Conservation (phyloP, 2,329 filamentous ascomycete genomes). For the Aspergillus viridinutans region DNA sequence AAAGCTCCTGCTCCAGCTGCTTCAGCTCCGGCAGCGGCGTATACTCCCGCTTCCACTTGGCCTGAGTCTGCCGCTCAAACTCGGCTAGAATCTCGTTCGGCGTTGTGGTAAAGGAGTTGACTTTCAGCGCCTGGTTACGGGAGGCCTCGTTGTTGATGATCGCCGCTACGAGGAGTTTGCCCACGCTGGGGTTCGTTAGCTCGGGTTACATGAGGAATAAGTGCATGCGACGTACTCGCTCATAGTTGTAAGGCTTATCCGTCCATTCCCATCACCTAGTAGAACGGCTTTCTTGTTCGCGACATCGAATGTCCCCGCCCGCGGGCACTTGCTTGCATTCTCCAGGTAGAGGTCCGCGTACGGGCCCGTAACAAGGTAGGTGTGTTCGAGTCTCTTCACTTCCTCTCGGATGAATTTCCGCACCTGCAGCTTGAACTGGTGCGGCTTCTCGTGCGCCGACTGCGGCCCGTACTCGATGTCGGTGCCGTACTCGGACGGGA, state of each 20-base stretch:
- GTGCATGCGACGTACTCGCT: slow-evolving; percentile 53
- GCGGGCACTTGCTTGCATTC: slow-evolving; percentile 31
- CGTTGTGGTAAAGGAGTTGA: slow-evolving; percentile 68
- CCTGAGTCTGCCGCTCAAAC: slow-evolving; percentile 62
- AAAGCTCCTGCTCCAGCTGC: slow-evolving; percentile 56
- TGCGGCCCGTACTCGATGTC: slow-evolving; percentile 59
- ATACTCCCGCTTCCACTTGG: slow-evolving; percentile 53
- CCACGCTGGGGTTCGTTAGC: slow-evolving; percentile 49
- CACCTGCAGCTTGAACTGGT: slow-evolving; percentile 68
- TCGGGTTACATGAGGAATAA: not conserved
- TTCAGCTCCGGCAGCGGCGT: slow-evolving; percentile 53
- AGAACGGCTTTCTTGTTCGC: slow-evolving; percentile 55
- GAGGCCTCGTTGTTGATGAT: slow-evolving; percentile 54
- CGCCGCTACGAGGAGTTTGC: slow-evolving; percentile 60
- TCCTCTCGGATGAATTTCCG: slow-evolving; percentile 54
- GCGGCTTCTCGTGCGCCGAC: slow-evolving; percentile 60
- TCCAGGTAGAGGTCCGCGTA: slow-evolving; percentile 62
- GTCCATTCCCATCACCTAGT: slow-evolving; percentile 58
- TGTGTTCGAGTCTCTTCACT: slow-evolving; percentile 54
- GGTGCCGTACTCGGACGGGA: slow-evolving; percentile 65
- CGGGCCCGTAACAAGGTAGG: slow-evolving; percentile 67
- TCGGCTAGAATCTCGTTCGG: slow-evolving; percentile 60
- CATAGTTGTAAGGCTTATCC: slow-evolving; percentile 67
- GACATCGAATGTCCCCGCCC: slow-evolving; percentile 57
- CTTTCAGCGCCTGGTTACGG: slow-evolving; percentile 56